A percentile compares a stretch with the other conserved stretches of the same genome.
phyloP scores from a whole-genome alignment of 768 basidiomycete species.

The Amanita exitialis region DNA sequence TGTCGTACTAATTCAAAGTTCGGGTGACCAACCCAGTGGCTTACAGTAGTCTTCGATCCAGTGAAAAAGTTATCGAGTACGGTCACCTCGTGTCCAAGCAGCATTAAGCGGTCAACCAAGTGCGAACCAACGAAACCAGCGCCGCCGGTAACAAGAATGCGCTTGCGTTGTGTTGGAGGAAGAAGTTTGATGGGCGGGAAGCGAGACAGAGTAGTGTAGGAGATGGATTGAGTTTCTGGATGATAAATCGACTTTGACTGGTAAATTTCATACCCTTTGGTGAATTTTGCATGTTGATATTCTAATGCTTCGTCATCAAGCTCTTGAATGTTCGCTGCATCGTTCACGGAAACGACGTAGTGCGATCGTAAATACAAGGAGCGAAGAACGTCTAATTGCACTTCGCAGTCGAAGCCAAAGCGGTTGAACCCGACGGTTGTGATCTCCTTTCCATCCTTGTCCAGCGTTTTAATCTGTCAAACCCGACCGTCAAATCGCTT shows the following conservation, averaged over 20 bases:
- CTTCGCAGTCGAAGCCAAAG: slow-evolving; percentile 87
- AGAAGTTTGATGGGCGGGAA: slow-evolving; percentile 92
- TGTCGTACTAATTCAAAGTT: slow-evolving; percentile 98
- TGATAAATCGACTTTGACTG: slow-evolving; percentile 85
- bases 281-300: slow-evolving; percentile 42
- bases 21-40: slow-evolving; percentile 94
- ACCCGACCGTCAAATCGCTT: not conserved
- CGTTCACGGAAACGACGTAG: slow-evolving; percentile 43
- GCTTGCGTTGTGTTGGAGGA: slow-evolving; percentile 67
- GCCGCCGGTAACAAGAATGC: slow-evolving; percentile 91
- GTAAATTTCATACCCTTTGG: slow-evolving; percentile 39
- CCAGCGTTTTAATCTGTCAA: slow-evolving; percentile 49
- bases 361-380: slow-evolving; percentile 83
- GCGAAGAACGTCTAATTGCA: slow-evolving; percentile 70
- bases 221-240: slow-evolving; percentile 70
- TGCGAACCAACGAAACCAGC: slow-evolving; percentile 99
- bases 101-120: slow-evolving; percentile 94
- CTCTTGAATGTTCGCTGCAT: slow-evolving; percentile 20
- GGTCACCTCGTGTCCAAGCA: slow-evolving; percentile 95
- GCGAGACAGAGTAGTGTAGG: slow-evolving; percentile 84
- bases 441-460: slow-evolving; percentile 70
- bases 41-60: slow-evolving; percentile 93
- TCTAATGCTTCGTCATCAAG: slow-evolving; percentile 31
- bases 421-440: slow-evolving; percentile 72
- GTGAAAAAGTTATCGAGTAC: slow-evolving; percentile 99